Evolutionary conservation across 805 yeast species (phyloP).

Genomic region (Yarrowia sp.): DNA sequence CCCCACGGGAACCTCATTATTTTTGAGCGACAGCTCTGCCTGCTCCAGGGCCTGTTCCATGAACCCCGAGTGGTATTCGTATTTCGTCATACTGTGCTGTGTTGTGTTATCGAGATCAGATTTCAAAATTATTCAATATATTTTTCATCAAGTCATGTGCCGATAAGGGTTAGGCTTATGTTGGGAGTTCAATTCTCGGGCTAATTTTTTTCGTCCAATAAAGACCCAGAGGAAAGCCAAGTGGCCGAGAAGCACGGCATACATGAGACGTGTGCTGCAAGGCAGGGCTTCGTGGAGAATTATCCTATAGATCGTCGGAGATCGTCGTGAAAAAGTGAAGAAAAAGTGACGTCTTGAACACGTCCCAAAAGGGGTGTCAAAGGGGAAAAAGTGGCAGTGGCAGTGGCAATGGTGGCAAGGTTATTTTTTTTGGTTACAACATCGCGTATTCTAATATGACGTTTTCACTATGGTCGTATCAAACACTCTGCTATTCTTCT

Average conservation of each 20-base stretch:
- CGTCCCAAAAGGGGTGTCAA: too few species aligned
- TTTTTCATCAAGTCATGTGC: not conserved
- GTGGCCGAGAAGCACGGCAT: not conserved
- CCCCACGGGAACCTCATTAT: constrained; percentile 83
- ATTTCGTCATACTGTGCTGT: not conserved
- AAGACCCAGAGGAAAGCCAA: not conserved
- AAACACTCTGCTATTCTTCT: too few species aligned
- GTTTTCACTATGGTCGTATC: too few species aligned
- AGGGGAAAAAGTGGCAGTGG: too few species aligned
- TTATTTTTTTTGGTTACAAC: too few species aligned
- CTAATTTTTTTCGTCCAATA: too few species aligned
- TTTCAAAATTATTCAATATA: too few species aligned
- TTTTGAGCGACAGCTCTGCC: constrained; percentile 62
- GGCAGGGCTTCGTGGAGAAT: not conserved
- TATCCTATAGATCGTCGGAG: not conserved
- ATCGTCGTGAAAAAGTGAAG: not conserved
- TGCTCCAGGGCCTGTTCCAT: constrained; percentile 42
- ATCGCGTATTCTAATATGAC: too few species aligned
- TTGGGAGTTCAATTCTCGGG: not conserved
- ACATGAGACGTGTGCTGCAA: not conserved
- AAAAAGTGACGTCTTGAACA: not conserved
- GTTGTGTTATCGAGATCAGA: not conserved
- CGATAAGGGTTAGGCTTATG: not conserved
- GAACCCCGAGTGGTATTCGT: constrained; percentile 31
- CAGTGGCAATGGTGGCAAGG: too few species aligned